A percentile compares a stretch with the other conserved stretches of the same genome.
phyloP scores from a whole-genome alignment of 2,329 filamentous ascomycete species.

The Sporothrix pseudoabietina region DNA sequence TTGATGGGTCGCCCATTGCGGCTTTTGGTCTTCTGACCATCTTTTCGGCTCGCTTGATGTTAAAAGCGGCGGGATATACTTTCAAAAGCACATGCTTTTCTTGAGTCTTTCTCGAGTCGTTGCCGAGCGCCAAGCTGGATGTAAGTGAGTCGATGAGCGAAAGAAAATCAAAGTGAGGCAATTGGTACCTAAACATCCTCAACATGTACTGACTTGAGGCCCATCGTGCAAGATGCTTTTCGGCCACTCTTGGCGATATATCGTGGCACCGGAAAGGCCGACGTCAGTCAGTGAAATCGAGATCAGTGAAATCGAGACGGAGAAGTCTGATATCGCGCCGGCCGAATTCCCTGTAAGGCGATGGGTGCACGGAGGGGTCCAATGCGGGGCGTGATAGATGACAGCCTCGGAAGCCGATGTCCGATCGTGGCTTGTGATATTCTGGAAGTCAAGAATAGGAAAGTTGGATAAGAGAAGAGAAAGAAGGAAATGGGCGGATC shows the following conservation, averaged over 20 bases:
- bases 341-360: neutral
- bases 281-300: neutral
- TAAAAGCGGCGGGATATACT: neutral
- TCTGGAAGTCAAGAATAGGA: neutral
- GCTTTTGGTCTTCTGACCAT: conserved; percentile 1
- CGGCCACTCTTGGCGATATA: neutral
- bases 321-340: neutral
- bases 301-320: neutral
- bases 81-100: conserved; percentile 11
- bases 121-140: neutral
- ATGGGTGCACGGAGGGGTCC: conserved; percentile 6
- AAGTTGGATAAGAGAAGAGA: neutral
- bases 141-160: neutral
- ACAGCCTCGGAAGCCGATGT: conserved; percentile 3
- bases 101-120: neutral
- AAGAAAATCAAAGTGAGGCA: no score
- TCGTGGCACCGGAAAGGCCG: neutral
- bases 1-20: neutral
- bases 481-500: no score
- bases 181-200: no score
- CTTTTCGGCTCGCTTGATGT: neutral
- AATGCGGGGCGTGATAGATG: neutral
- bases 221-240: neutral
- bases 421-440: conserved; percentile 18
- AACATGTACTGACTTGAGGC: neutral